These are phyloP conservation scores for Cokeromyces recurvatus DNA, from an alignment of 371 early-diverging fungal species.

Conservation along the genomic window DNA sequence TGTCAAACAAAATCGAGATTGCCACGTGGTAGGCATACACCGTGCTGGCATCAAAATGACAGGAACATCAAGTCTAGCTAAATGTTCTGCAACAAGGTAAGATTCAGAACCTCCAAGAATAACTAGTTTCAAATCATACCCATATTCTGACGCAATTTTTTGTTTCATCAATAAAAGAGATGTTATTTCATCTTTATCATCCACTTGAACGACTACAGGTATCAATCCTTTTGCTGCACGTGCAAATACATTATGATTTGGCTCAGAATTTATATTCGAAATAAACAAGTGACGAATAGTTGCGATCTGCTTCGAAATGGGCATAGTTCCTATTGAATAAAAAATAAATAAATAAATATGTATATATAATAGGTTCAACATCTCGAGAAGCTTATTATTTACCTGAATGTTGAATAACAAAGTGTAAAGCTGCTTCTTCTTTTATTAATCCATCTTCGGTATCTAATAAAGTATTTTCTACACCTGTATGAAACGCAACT, in stretches of 20 bases:
- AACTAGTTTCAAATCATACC: slow-evolving; percentile 34
- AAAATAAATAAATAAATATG: neutral
- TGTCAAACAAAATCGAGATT: slow-evolving; percentile 55
- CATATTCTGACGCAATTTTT: slow-evolving; percentile 11
- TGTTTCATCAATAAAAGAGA: slow-evolving; percentile 54
- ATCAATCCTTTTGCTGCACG: slow-evolving; percentile 58
- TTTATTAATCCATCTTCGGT: slow-evolving; percentile 46
- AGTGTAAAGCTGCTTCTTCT: slow-evolving; percentile 60
- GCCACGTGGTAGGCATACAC: slow-evolving; percentile 64
- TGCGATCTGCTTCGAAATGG: slow-evolving; percentile 65
- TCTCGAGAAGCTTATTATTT: too few relatives aligned
- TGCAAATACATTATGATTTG: slow-evolving; percentile 27
- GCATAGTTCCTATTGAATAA: slow-evolving; percentile 14
- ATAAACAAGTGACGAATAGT: slow-evolving; percentile 49
- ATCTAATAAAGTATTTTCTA: slow-evolving; percentile 38
- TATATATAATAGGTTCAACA: too few relatives aligned
- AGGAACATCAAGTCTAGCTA: slow-evolving; percentile 49
- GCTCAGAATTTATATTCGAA: slow-evolving; percentile 21
- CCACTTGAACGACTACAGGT: slow-evolving; percentile 59
- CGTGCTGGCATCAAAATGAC: slow-evolving; percentile 68
- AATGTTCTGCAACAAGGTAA: slow-evolving; percentile 58
- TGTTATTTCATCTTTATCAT: slow-evolving; percentile 71
- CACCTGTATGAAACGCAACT: slow-evolving; percentile 55
- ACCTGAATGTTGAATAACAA: slow-evolving; percentile 36
- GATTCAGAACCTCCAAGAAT: slow-evolving; percentile 74